Evolutionary conservation across 176 grass and related monocot genomes (phyloP).

Genomic region (Olyra latifolia): DNA sequence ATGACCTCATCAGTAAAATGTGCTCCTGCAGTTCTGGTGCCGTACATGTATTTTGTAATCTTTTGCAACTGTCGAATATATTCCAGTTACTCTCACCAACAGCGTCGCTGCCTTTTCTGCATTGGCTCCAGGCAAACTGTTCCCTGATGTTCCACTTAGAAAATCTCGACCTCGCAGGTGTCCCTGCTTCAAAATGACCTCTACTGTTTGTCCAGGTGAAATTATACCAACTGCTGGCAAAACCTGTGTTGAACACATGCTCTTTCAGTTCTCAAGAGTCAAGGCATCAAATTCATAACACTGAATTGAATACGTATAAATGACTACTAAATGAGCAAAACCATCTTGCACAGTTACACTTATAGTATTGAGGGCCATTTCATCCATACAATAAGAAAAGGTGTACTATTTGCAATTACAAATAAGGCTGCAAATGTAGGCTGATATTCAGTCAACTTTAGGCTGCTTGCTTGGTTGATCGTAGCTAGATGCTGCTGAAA

Average conservation of each 20-base stretch:
- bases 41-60: conserved; percentile 42
- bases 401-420: not conserved
- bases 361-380: conserved; percentile 2
- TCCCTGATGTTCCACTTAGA: conserved; percentile 20
- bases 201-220: conserved; percentile 51
- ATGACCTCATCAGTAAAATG: conserved; percentile 37
- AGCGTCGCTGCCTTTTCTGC: conserved; percentile 41
- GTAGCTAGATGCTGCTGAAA: not conserved
- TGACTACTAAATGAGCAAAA: not conserved
- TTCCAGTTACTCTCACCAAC: conserved; percentile 44
- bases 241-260: conserved; percentile 46
- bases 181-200: conserved; percentile 54
- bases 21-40: conserved; percentile 27
- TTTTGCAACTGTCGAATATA: conserved; percentile 38
- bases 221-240: conserved; percentile 67
- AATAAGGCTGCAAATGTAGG: not conserved
- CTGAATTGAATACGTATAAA: conserved; percentile 6
- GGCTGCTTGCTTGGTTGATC: not conserved
- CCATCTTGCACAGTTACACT: not conserved
- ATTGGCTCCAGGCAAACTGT: conserved; percentile 38
- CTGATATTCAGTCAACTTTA: conserved; percentile 5
- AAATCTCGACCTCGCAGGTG: conserved; percentile 35
- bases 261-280: conserved; percentile 29
- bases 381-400: not conserved
- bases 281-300: conserved; percentile 11